Evolutionary conservation across 306 rosid genomes (phyloP), one percentile per base, ranked within the genome.

Genomic region (Sindora glabra): DNA sequence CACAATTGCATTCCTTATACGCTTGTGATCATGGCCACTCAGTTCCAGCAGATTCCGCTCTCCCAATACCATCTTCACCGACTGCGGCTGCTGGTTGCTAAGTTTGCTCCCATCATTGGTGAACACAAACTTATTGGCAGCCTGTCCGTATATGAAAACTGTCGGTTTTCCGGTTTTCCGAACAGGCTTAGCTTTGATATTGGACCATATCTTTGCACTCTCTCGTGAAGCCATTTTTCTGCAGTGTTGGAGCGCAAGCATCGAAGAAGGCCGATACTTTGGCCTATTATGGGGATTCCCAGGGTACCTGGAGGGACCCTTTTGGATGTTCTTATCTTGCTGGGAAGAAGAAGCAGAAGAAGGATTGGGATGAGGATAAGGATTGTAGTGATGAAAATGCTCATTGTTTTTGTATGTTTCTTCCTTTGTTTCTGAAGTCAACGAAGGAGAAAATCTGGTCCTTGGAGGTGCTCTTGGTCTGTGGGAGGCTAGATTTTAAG

Each of bases 91-190:
- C 53, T 80, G 72, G 68, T 42, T 77, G 17, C 51, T 55, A 17
- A 78, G 8, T 3, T 41, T 21, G 18, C 48, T 61, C 5, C 49
- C 62, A 17, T 65, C 69, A 19, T 17, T 49, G 0, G 59, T 7
- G 76, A 87, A 87, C 25, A 87, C 10, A 14, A 87, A 71, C 81
- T 79, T 90, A 53, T 85, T 84, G 2, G 90, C 97, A 15, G 81
- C 88, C 30, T 70, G 86, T 46, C 97, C 96, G 4, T 68, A 42
- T 4, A 90, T 40, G 40, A 90, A 85, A 22, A 90, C 81, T 1
- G 86, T 77, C 7, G 96, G 94, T 18, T 77, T n/a, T n/a, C n/a
- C 6, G 96, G 94, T 22, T 77, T 87, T 2, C 95, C 90, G 15
- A 85, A 87, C 5, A 90, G 85, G 62, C 73, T 77, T 11, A 90